phyloP scores from a whole-genome alignment of 2,329 filamentous ascomycete genomes.

The Ophiocordyceps camponoti-leonardi region DNA sequence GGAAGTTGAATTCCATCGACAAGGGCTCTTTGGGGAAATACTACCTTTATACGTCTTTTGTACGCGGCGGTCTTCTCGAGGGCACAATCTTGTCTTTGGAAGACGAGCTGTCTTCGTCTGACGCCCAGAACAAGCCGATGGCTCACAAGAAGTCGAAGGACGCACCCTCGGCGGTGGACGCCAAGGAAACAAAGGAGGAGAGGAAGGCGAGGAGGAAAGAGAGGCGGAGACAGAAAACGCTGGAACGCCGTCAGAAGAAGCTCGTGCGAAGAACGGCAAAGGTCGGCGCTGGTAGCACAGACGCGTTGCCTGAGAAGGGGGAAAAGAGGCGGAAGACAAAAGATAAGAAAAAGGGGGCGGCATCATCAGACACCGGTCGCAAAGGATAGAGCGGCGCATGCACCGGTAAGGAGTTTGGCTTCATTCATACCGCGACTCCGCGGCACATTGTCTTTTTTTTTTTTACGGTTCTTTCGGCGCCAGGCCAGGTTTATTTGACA shows the following conservation, averaged over 20 bases:
- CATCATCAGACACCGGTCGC: conserved; percentile 1
- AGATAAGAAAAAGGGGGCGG: conserved; percentile 5
- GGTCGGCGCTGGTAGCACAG: conserved; percentile 4
- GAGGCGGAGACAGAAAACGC: conserved; percentile 12
- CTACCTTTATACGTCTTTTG: conserved; percentile 69
- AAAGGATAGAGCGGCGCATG: conserved; percentile 4
- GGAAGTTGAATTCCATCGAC: conserved; percentile 38
- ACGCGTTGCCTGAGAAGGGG: conserved; percentile 3
- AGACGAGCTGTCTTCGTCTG: conserved; percentile 7
- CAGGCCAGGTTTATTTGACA: conserved; percentile 57
- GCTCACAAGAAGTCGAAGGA: conserved; percentile 13
- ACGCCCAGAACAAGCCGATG: conserved; percentile 13
- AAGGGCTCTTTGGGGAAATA: conserved; percentile 35
- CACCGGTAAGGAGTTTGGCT: conserved; percentile 11
- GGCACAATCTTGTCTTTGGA: conserved; percentile 40
- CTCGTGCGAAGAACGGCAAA: conserved; percentile 5
- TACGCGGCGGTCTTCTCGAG: conserved; percentile 59
- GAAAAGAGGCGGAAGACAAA: conserved; percentile 9
- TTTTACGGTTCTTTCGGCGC: conserved; percentile 40
- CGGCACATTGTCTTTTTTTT: conserved; percentile 2
- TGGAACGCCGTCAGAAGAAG: conserved; percentile 8
- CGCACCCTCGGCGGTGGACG: conserved; percentile 7
- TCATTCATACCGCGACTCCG: conserved; percentile 11
- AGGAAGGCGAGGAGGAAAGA: conserved; percentile 18
- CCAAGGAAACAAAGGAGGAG: conserved; percentile 26